Base-by-base conservation (phyloP, 495 filamentous ascomycete species). In the Aspergillus panamensis region DNA sequence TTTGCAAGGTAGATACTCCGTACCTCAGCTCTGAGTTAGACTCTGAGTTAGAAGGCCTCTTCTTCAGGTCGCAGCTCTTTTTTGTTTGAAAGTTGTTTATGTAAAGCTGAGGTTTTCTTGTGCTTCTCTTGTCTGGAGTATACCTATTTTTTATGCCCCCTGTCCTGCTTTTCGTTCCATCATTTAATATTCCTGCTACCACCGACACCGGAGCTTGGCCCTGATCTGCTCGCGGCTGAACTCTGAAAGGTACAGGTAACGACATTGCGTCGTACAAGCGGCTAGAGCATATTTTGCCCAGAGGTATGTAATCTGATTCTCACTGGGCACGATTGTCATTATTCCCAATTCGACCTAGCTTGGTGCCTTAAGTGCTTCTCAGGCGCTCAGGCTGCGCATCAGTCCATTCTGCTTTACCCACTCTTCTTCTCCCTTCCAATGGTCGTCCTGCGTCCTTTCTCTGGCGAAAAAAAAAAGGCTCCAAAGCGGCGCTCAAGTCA, bases 401-500 rank as follows among this genome's bases (percentile, higher is more conserved):
- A 58, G 16, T 49, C 35, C 35, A 39, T 54, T 19, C 17, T 20
- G 8, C 19, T 25, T 25, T 49, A 17, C 49, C 51, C 43, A 48
- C 19, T 31, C 57, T n/a, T 49, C 19, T 25, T 43, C 30, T 48
- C 39, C 35, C 17, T 44, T 21, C 51, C 59, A 42, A 52, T 48
- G 32, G 17, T 5, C 25, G 2, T 45, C 42, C 9, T 19, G 42
- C 55, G 37, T 29, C 35, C 5, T 31, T 17, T 10, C n/a, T 19
- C 45, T 30, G 44, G 30, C 31, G 30, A n/a, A 21, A 6, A 8
- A 21, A 21, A 37, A 20, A 20, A 12, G 6, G 29, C 42, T 53
- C 17, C 16, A 35, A 30, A 51, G 31, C 42, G 25, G 30, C 29
- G 10, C 31, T 39, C 66, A 58, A 65, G 60, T 75, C 70, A 75